Conservation (phyloP, 768 basidiomycete species). For the Termitomyces bulborhizus region DNA sequence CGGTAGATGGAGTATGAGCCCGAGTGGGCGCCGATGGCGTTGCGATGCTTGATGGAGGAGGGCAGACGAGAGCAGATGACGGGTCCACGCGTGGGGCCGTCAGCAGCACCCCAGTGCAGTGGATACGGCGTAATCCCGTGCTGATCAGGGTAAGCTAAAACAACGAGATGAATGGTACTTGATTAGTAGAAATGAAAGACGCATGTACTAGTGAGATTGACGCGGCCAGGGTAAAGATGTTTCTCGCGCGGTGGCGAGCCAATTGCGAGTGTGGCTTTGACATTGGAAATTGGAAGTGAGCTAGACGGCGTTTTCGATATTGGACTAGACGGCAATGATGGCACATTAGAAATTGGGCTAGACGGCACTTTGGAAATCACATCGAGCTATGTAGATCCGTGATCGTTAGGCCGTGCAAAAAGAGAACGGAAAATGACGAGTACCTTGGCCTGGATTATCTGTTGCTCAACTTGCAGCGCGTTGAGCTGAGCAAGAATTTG, state of each 20-base stretch:
- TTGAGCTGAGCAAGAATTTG: constrained; percentile 73
- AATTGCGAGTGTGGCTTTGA: constrained; percentile 13
- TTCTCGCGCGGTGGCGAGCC: constrained; percentile 48
- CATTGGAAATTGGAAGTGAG: too few relatives aligned
- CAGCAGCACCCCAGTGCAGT: constrained; percentile 74
- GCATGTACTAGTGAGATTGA: constrained; percentile 75
- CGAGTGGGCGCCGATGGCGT: constrained; percentile 90
- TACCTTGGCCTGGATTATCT: constrained; percentile 77
- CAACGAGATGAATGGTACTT: too few relatives aligned
- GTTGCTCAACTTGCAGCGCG: constrained; percentile 67
- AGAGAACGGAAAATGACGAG: background rate
- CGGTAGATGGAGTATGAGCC: constrained; percentile 95
- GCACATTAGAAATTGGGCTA: constrained; percentile 20
- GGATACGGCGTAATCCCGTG: constrained; percentile 79
- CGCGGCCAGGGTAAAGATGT: constrained; percentile 73
- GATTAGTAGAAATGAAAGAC: too few relatives aligned
- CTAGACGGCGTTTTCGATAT: too few relatives aligned
- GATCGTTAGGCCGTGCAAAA: background rate
- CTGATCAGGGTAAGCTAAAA: constrained; percentile 84
- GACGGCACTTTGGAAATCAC: constrained; percentile 21
- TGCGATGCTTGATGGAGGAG: constrained; percentile 80
- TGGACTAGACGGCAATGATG: background rate
- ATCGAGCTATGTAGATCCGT: constrained; percentile 40
- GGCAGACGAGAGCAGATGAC: constrained; percentile 85
- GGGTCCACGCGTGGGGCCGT: constrained; percentile 68